Evolutionary conservation across 2,329 filamentous ascomycete genomes (phyloP).

Genomic region (Dactylonectria macrodidyma): DNA sequence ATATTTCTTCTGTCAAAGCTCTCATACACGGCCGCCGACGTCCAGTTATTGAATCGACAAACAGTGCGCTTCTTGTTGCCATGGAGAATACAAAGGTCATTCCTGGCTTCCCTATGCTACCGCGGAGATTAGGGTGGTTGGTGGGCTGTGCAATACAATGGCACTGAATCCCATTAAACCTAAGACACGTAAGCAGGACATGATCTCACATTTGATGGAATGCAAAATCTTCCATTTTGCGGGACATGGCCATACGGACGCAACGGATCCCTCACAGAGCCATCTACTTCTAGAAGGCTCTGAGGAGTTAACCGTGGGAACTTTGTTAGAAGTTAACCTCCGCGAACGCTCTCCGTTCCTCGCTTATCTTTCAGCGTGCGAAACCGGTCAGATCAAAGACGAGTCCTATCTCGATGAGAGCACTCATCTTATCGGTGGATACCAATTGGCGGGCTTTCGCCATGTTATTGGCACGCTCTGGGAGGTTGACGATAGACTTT

Average conservation of each 20-base stretch:
- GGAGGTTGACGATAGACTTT: slow-evolving; percentile 11
- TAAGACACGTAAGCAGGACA: slow-evolving; percentile 33
- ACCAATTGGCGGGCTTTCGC: slow-evolving; percentile 18
- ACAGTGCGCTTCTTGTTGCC: slow-evolving; percentile 45
- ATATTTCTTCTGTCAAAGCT: slow-evolving; percentile 52
- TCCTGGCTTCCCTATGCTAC: slow-evolving; percentile 36
- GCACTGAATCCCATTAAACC: slow-evolving; percentile 2
- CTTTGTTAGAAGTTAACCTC: slow-evolving; percentile 37
- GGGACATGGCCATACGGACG: slow-evolving; percentile 50
- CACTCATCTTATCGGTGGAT: slow-evolving; percentile 51
- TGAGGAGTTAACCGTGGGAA: slow-evolving; percentile 25
- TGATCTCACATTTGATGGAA: slow-evolving; percentile 41
- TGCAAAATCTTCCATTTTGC: slow-evolving; percentile 60
- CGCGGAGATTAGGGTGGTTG: slow-evolving; percentile 37
- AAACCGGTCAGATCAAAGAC: slow-evolving; percentile 46
- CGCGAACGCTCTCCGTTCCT: slow-evolving; percentile 46
- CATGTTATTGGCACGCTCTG: slow-evolving; percentile 24
- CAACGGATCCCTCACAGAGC: slow-evolving; percentile 27
- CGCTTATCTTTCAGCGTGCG: slow-evolving; percentile 57
- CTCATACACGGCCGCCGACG: slow-evolving; percentile 44
- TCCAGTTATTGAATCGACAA: neutral
- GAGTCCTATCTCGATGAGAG: slow-evolving; percentile 52
- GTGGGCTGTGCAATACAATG: slow-evolving; percentile 23
- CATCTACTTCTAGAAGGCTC: slow-evolving; percentile 28
- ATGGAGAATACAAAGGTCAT: slow-evolving; percentile 43